Evolutionary conservation across 116 monocot genomes (phyloP).

Genomic region (Zostera marina): DNA sequence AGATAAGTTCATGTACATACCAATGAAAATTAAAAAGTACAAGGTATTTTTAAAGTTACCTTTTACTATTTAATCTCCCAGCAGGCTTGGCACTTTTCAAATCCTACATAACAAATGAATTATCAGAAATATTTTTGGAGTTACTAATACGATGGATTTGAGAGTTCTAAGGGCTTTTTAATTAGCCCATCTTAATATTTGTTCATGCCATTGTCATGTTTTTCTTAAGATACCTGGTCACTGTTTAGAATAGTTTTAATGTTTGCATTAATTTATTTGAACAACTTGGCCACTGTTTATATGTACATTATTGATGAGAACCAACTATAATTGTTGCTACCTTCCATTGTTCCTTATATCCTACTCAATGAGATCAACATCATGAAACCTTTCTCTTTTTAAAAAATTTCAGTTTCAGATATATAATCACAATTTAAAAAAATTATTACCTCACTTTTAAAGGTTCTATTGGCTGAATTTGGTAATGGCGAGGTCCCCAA

Average conservation of each 20-base stretch:
- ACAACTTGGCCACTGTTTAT: too few species aligned
- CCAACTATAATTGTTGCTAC: too few species aligned
- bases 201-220: background rate
- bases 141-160: too few species aligned
- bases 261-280: too few species aligned
- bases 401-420: background rate
- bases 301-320: too few species aligned
- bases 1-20: background rate
- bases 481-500: slow-evolving; percentile 5
- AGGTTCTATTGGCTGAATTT: slow-evolving; percentile 4
- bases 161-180: too few species aligned
- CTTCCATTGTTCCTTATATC: too few species aligned
- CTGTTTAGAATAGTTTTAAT: too few species aligned
- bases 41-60: slow-evolving; percentile 18
- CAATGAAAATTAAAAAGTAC: background rate
- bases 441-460: slow-evolving; percentile 16
- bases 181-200: too few species aligned
- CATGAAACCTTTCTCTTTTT: too few species aligned
- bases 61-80: slow-evolving; percentile 18
- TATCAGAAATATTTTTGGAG: background rate
- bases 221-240: too few species aligned
- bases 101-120: slow-evolving; percentile 18
- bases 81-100: slow-evolving; percentile 15
- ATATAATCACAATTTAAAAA: background rate
- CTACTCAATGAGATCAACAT: too few species aligned